Conservation (phyloP, 1,284 basidiomycete species). For the Leccinum laetum region DNA sequence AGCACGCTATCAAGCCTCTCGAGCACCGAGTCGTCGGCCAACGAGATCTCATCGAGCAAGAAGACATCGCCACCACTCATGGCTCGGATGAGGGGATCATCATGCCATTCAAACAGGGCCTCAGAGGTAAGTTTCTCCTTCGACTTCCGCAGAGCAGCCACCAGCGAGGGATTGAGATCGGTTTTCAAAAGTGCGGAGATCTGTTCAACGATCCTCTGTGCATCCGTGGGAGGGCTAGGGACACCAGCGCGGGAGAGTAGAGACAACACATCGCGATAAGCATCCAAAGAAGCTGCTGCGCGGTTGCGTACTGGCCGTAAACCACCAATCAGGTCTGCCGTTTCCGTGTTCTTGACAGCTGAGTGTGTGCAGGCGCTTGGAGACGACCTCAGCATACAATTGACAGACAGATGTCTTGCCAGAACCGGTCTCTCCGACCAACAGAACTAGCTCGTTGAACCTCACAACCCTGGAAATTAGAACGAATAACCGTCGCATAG, state of each 20-base stretch:
- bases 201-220: slow-evolving; percentile 38
- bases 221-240: slow-evolving; percentile 29
- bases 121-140: slow-evolving; percentile 48
- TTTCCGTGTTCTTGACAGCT: slow-evolving; percentile 99
- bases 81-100: slow-evolving; percentile 92
- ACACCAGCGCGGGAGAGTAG: slow-evolving; percentile 45
- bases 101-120: slow-evolving; percentile 96
- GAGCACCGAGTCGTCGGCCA: slow-evolving; percentile 98
- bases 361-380: slow-evolving; percentile 70
- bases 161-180: slow-evolving; percentile 31
- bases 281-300: slow-evolving; percentile 45
- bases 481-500: slow-evolving; percentile 90
- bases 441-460: slow-evolving; percentile 93
- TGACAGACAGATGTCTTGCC: slow-evolving; percentile 99
- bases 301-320: slow-evolving; percentile 91
- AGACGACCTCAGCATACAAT: slow-evolving; percentile 73
- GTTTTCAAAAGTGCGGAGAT: slow-evolving; percentile 35
- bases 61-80: slow-evolving; percentile 90
- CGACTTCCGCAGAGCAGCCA: slow-evolving; percentile 39
- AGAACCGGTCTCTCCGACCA: slow-evolving; percentile 98
- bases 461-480: slow-evolving; percentile 83
- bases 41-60: slow-evolving; percentile 95
- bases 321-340: slow-evolving; percentile 95
- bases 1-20: slow-evolving; percentile 97
- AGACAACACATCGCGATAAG: slow-evolving; percentile 41